Percentiles rank a stretch among this genome's conserved stretches.
Conservation (phyloP, 2,329 filamentous ascomycete genomes). For the Colletotrichum lupini region DNA sequence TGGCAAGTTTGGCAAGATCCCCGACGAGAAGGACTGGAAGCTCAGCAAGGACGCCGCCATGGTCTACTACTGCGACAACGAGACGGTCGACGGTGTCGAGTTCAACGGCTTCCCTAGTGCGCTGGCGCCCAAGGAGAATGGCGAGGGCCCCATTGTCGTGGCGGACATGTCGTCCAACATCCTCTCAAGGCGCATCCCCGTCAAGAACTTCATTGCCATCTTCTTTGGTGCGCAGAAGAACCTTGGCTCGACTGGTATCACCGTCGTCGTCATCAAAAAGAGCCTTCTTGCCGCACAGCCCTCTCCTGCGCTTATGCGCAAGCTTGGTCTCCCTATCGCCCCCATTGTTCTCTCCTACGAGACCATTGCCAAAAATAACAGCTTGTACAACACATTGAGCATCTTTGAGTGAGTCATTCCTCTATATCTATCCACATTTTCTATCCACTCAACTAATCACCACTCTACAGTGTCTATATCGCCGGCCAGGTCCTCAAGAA, state of each 20-base stretch:
- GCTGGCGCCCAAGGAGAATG: constrained; percentile 67
- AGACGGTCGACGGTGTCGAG: constrained; percentile 94
- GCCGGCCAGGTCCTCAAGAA: constrained; percentile 88
- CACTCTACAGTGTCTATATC: constrained; percentile 76
- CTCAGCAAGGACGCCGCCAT: constrained; percentile 76
- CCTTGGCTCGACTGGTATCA: constrained; percentile 85
- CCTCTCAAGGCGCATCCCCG: constrained; percentile 80
- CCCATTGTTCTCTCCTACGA: constrained; percentile 87
- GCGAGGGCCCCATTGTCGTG: constrained; percentile 80
- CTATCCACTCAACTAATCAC: constrained; percentile 1
- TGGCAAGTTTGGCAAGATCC: constrained; percentile 89
- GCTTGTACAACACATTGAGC: constrained; percentile 93
- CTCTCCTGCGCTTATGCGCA: constrained; percentile 74
- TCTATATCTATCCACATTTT: not conserved
- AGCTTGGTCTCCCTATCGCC: constrained; percentile 79
- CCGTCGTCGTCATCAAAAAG: constrained; percentile 87
- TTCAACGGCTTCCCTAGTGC: constrained; percentile 79
- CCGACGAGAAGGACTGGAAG: constrained; percentile 80
- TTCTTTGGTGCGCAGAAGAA: constrained; percentile 98
- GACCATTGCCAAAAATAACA: constrained; percentile 91
- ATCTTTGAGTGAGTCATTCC: constrained; percentile 79
- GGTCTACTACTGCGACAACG: constrained; percentile 93
- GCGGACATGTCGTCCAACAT: constrained; percentile 97
- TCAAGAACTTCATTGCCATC: constrained; percentile 83
- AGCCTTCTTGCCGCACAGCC: constrained; percentile 81